A percentile compares a stretch with the other conserved stretches of the same genome.
Evolutionary conservation across 768 basidiomycete genomes (phyloP).

Genomic region (Dendrothele bispora): DNA sequence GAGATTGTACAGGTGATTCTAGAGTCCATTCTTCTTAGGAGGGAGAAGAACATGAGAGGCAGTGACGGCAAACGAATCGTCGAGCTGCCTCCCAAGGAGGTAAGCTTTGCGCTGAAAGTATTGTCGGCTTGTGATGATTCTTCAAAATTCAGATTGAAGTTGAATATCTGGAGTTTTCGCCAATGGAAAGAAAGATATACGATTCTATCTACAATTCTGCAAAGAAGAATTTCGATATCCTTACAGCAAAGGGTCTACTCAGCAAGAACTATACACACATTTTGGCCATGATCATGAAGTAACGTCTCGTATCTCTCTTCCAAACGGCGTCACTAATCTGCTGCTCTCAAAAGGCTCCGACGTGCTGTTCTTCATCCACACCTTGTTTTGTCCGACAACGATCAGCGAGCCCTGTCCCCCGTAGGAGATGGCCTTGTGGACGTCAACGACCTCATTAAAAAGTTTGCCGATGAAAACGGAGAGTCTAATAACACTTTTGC

Average conservation of each 20-base stretch:
- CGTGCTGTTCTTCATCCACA: slow-evolving; percentile 91
- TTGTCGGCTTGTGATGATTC: slow-evolving; percentile 1
- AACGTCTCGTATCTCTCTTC: slow-evolving; percentile 16
- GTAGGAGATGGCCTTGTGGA: slow-evolving; percentile 47
- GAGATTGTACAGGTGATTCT: slow-evolving; percentile 95
- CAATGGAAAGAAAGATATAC: slow-evolving; percentile 84
- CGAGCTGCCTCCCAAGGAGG: slow-evolving; percentile 84
- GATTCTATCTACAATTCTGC: slow-evolving; percentile 80
- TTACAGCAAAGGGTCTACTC: slow-evolving; percentile 76
- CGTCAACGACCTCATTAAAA: slow-evolving; percentile 58
- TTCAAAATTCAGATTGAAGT: slow-evolving; percentile 54
- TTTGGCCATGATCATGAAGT: slow-evolving; percentile 95
- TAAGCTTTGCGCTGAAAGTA: slow-evolving; percentile 22
- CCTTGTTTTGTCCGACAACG: slow-evolving; percentile 65
- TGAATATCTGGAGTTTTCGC: slow-evolving; percentile 78
- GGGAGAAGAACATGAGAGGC: slow-evolving; percentile 94
- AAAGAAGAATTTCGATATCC: slow-evolving; percentile 76
- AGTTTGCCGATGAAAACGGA: slow-evolving; percentile 42
- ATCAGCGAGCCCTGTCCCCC: slow-evolving; percentile 35
- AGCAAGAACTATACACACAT: slow-evolving; percentile 85
- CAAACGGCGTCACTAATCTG: background rate
- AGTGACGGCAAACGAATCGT: slow-evolving; percentile 85
- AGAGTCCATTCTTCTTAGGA: slow-evolving; percentile 80
- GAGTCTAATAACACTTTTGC: slow-evolving; percentile 47
- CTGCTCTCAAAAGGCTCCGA: slow-evolving; percentile 55